These are phyloP conservation scores for Suillus occidentalis DNA, from an alignment of 768 basidiomycete genomes.

Conservation along the genomic window DNA sequence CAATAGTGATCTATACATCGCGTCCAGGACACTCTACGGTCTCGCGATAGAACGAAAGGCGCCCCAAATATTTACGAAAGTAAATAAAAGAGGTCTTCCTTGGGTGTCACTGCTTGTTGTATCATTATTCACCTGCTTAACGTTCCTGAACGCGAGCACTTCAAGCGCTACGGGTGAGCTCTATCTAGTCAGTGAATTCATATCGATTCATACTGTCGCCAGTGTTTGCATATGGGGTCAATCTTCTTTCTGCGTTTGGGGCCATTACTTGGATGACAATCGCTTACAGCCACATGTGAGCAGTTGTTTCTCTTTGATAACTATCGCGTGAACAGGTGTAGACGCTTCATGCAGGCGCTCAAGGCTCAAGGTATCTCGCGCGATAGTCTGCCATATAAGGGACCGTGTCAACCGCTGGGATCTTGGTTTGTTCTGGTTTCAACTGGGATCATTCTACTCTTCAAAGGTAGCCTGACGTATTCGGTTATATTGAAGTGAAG, in stretches of 20 bases:
- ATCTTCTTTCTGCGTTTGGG: slow-evolving; percentile 42
- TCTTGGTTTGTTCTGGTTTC: slow-evolving; percentile 59
- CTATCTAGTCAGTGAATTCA: not conserved
- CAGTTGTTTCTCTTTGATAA: slow-evolving; percentile 1
- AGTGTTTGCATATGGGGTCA: slow-evolving; percentile 41
- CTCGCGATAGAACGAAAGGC: slow-evolving; percentile 54
- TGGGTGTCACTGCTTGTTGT: slow-evolving; percentile 49
- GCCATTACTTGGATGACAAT: slow-evolving; percentile 47
- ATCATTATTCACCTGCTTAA: slow-evolving; percentile 53
- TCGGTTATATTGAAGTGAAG: slow-evolving; percentile 44
- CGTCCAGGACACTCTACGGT: slow-evolving; percentile 53
- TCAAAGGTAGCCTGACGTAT: slow-evolving; percentile 55
- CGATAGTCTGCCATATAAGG: slow-evolving; percentile 50
- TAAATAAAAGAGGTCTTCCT: slow-evolving; percentile 50
- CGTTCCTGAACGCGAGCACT: slow-evolving; percentile 58
- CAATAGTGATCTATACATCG: slow-evolving; percentile 63
- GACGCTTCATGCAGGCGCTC: slow-evolving; percentile 51
- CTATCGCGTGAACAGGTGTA: slow-evolving; percentile 23
- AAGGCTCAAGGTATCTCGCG: slow-evolving; percentile 43
- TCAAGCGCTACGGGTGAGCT: slow-evolving; percentile 51
- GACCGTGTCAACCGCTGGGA: slow-evolving; percentile 62
- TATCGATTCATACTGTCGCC: not conserved
- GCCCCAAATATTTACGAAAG: slow-evolving; percentile 42
- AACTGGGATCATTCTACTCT: slow-evolving; percentile 54
- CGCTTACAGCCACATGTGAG: slow-evolving; percentile 59